A percentile compares a stretch with the other conserved stretches of the same genome.
phyloP scores from a whole-genome alignment of 1,139 yeast genomes.

The Blastobotrys niveus region DNA sequence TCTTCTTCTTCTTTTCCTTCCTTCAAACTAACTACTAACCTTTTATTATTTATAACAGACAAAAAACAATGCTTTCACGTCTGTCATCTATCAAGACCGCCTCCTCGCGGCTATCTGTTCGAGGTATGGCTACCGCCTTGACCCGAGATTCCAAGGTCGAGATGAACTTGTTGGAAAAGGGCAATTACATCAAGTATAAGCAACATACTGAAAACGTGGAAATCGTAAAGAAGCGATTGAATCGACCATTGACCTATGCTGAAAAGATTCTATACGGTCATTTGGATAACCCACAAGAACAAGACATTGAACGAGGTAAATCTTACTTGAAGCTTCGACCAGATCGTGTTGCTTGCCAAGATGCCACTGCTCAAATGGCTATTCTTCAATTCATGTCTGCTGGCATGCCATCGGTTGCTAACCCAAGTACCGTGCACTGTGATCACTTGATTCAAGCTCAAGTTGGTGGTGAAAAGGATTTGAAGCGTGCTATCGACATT shows the following conservation, averaged over 20 bases:
- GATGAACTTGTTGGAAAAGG: slow-evolving; percentile 84
- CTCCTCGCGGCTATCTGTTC: slow-evolving; percentile 11
- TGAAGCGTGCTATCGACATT: slow-evolving; percentile 84
- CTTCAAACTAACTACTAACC: slow-evolving; percentile 1
- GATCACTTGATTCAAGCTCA: slow-evolving; percentile 99
- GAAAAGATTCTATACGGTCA: slow-evolving; percentile 96
- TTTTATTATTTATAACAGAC: too few species aligned
- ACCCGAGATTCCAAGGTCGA: slow-evolving; percentile 88
- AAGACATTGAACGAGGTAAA: slow-evolving; percentile 93
- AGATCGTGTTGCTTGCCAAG: slow-evolving; percentile 99
- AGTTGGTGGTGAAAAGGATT: slow-evolving; percentile 87
- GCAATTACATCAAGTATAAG: slow-evolving; percentile 55
- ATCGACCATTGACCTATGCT: slow-evolving; percentile 94
- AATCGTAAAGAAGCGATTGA: slow-evolving; percentile 79
- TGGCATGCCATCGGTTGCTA: slow-evolving; percentile 88
- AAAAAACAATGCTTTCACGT: slow-evolving; percentile 18
- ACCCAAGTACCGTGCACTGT: slow-evolving; percentile 98
- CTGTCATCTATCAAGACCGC: slow-evolving; percentile 17
- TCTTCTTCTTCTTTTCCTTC: not conserved
- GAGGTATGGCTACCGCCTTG: slow-evolving; percentile 44
- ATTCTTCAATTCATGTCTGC: slow-evolving; percentile 98
- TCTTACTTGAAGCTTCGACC: slow-evolving; percentile 96
- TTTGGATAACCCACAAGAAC: slow-evolving; percentile 91
- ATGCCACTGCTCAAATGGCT: slow-evolving; percentile 99
- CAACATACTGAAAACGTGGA: slow-evolving; percentile 64